Evolutionary conservation across 2,329 filamentous ascomycete species (phyloP).

Genomic region (Setomelanomma holmii): DNA sequence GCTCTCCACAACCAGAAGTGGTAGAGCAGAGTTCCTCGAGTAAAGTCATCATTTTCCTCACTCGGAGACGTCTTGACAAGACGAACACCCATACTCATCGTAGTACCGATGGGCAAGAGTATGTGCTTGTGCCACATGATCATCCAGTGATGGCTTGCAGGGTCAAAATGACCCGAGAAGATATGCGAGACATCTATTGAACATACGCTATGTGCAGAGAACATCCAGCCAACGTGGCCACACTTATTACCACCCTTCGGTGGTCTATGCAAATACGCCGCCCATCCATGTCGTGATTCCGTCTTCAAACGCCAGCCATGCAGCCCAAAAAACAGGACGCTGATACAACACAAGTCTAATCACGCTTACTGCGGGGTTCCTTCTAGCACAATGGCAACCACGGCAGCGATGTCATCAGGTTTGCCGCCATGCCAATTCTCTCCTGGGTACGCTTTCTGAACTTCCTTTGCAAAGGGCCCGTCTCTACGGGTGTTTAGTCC

Average conservation of each 20-base stretch:
- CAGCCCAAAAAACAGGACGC: constrained; percentile 25
- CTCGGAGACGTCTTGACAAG: too few relatives aligned
- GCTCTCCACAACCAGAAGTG: too few relatives aligned
- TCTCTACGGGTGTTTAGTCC: constrained; percentile 82
- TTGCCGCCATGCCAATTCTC: constrained; percentile 93
- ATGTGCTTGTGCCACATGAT: too few relatives aligned
- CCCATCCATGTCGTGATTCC: constrained; percentile 11
- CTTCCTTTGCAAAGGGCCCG: constrained; percentile 93
- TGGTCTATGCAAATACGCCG: constrained; percentile 17
- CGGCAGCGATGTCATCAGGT: constrained; percentile 91
- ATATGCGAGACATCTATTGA: constrained; percentile 1
- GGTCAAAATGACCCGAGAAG: neutral
- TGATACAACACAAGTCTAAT: constrained; percentile 19
- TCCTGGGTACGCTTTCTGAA: constrained; percentile 83
- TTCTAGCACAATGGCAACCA: constrained; percentile 65
- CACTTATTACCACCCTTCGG: constrained; percentile 6
- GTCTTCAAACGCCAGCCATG: constrained; percentile 35
- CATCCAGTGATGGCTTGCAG: too few relatives aligned
- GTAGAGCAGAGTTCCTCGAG: too few relatives aligned
- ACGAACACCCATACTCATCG: too few relatives aligned
- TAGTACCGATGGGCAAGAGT: too few relatives aligned
- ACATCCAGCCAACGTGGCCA: constrained; percentile 3
- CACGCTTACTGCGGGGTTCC: constrained; percentile 19
- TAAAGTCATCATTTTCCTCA: too few relatives aligned
- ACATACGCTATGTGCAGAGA: neutral